Percentiles rank a stretch among this genome's conserved stretches.
phyloP scores from a whole-genome alignment of 2,329 filamentous ascomycete genomes.

The Calonectria pseudoreteaudii region DNA sequence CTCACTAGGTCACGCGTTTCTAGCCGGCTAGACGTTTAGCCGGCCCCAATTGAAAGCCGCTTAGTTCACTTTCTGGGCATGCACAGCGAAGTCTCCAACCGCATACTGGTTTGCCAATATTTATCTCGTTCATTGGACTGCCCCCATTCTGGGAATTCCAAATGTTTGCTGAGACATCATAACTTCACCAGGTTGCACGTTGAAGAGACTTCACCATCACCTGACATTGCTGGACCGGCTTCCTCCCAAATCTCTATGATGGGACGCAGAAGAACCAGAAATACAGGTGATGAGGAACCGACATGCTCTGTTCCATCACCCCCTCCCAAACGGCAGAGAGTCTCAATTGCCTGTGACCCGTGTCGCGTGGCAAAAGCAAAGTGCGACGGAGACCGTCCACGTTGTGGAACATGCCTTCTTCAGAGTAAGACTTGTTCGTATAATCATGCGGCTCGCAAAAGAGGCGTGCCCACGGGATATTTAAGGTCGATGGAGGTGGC shows the following conservation, averaged over 20 bases:
- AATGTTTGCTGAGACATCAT: neutral
- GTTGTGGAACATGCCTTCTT: neutral
- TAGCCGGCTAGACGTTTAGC: neutral
- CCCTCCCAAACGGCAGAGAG: neutral
- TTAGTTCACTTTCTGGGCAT: neutral
- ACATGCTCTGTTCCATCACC: neutral
- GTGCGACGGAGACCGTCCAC: neutral
- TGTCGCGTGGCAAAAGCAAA: neutral
- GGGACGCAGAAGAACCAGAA: neutral
- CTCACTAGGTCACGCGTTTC: neutral
- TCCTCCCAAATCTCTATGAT: neutral
- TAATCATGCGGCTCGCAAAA: neutral
- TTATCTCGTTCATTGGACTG: neutral
- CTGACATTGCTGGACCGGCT: neutral
- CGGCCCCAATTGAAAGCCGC: too few species aligned
- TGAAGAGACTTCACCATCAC: neutral
- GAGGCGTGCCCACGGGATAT: constrained; percentile 3
- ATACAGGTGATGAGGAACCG: neutral
- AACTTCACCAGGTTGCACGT: too few species aligned
- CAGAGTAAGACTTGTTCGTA: neutral
- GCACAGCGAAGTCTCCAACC: too few species aligned
- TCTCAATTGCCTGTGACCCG: neutral
- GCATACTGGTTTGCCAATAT: too few species aligned
- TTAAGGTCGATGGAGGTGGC: neutral
- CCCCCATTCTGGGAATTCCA: neutral